Conservation (phyloP, 768 basidiomycete species). For the Pisolithus microcarpus region DNA sequence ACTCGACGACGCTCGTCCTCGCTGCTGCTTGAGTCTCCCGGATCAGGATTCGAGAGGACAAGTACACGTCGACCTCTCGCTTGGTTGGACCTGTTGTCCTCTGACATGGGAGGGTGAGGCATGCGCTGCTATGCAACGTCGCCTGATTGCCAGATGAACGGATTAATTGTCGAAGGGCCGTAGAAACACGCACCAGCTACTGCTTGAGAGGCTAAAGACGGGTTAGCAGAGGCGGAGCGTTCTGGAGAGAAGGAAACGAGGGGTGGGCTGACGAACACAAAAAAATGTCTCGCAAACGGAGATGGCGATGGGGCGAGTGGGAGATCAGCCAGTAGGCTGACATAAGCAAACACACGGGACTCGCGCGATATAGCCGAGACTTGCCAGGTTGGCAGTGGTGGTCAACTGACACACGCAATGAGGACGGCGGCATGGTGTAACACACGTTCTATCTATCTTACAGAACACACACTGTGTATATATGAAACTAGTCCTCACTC, state of each 20-base stretch:
- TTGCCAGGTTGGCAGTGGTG: background rate
- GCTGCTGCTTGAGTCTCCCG: constrained; percentile 37
- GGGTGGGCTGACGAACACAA: background rate
- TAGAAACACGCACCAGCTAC: background rate
- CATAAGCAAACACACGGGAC: background rate
- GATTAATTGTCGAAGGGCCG: background rate
- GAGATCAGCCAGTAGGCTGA: background rate
- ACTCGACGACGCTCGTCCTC: constrained; percentile 28
- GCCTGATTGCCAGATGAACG: constrained; percentile 16
- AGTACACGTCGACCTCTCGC: constrained; percentile 37
- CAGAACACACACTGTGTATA: constrained; percentile 3
- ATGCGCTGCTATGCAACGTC: constrained; percentile 25
- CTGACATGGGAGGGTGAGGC: constrained; percentile 45
- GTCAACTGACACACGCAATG: background rate
- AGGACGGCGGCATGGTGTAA: background rate
- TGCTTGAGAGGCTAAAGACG: background rate
- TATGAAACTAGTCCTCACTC: constrained; percentile 10
- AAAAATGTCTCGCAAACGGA: background rate
- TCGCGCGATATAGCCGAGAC: background rate
- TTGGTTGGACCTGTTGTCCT: constrained; percentile 42
- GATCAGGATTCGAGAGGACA: constrained; percentile 56
- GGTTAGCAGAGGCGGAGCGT: background rate
- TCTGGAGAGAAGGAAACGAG: background rate
- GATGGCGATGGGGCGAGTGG: background rate
- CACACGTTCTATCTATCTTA: background rate